These are phyloP conservation scores for Raphanus hybrid DNA, from an alignment of 441 rosid genomes.

Conservation along the genomic window DNA sequence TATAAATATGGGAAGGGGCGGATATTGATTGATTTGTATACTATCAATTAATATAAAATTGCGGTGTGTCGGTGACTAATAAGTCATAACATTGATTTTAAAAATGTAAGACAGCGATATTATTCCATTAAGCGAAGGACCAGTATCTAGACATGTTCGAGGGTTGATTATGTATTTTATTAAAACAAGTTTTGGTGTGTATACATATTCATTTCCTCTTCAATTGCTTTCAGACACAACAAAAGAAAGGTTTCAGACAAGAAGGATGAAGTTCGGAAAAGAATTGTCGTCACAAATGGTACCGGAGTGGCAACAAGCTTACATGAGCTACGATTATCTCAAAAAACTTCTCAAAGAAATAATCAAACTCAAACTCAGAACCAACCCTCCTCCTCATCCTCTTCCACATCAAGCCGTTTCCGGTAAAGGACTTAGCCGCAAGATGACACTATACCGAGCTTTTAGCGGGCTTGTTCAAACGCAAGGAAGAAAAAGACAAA, in stretches of 20 bases:
- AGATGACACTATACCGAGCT: conserved; percentile 56
- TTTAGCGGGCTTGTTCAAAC: conserved; percentile 59
- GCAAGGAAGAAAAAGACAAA: conserved; percentile 23
- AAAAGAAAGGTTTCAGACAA: neutral
- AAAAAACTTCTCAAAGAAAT: conserved; percentile 67
- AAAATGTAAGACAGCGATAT: neutral
- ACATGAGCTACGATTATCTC: conserved; percentile 61
- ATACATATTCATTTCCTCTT: conserved; percentile 2
- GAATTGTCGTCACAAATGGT: conserved; percentile 74
- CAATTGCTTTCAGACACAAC: conserved; percentile 7
- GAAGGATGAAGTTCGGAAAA: conserved; percentile 75
- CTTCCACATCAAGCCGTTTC: conserved; percentile 12
- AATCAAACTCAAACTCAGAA: conserved; percentile 44
- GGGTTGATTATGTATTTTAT: neutral
- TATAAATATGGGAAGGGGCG: neutral
- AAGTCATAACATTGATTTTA: neutral
- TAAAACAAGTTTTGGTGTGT: neutral
- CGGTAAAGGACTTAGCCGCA: conserved; percentile 36
- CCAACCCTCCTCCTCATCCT: conserved; percentile 33
- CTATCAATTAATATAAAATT: neutral
- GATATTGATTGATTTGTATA: neutral
- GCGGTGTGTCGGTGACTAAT: conserved; percentile 13
- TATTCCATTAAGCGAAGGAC: neutral
- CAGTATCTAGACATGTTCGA: conserved; percentile 4
- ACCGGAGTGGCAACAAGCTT: conserved; percentile 83